phyloP scores from a whole-genome alignment of 345 rosid species.

The Eucalyptus sp. region DNA sequence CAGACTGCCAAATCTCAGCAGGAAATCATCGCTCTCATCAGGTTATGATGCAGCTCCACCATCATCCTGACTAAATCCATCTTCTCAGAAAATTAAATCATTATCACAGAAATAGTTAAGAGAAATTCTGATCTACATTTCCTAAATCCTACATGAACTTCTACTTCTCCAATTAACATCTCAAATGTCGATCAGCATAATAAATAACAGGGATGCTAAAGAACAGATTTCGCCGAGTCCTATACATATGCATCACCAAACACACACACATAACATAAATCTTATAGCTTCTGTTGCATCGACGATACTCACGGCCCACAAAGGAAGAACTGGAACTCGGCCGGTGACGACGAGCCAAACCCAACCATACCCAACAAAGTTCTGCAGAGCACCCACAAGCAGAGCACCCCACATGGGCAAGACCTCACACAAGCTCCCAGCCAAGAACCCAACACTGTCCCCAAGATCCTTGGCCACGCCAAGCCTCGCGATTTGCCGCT shows the following conservation, averaged over 20 bases:
- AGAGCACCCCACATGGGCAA: conserved; percentile 95
- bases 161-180: not conserved
- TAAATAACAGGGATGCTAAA: not conserved
- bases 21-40: not conserved
- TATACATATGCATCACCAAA: not conserved
- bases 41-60: not conserved
- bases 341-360: conserved; percentile 90
- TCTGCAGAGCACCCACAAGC: conserved; percentile 86
- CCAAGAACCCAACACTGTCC: conserved; percentile 89
- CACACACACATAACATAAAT: not conserved
- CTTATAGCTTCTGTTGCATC: not conserved
- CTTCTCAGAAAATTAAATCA: not conserved
- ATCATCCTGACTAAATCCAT: not conserved
- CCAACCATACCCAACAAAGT: conserved; percentile 88
- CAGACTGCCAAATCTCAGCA: not conserved
- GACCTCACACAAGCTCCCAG: conserved; percentile 79
- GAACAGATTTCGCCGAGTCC: not conserved
- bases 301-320: conserved; percentile 83
- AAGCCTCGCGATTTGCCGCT: conserved; percentile 65
- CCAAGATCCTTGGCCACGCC: conserved; percentile 99
- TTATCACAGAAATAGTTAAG: not conserved
- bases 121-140: not conserved
- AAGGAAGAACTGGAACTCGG: conserved; percentile 58
- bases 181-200: not conserved
- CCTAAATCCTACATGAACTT: not conserved